A percentile compares a stretch with the other conserved stretches of the same genome.
phyloP scores from a whole-genome alignment of 1,284 basidiomycete genomes.

The Golubevia sp. region DNA sequence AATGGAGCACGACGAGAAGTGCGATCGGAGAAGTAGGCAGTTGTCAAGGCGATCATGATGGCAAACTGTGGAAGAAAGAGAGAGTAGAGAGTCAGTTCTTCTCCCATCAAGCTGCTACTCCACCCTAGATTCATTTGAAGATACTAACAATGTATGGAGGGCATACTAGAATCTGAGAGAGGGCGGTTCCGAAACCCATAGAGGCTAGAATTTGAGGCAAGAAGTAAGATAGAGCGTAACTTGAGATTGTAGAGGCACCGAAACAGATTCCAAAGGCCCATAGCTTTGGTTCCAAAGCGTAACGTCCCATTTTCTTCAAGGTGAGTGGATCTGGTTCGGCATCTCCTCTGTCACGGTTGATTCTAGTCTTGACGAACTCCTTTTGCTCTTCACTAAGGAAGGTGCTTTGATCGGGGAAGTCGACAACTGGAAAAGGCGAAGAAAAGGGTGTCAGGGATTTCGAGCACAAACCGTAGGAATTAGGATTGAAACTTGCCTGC shows the following conservation, averaged over 20 bases:
- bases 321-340: slow-evolving; percentile 62
- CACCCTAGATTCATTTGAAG: no score
- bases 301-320: slow-evolving; percentile 50
- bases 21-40: slow-evolving; percentile 62
- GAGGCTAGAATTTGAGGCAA: slow-evolving; percentile 62
- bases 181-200: slow-evolving; percentile 59
- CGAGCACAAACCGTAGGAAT: not conserved
- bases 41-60: slow-evolving; percentile 55
- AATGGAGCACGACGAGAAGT: slow-evolving; percentile 56
- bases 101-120: no score
- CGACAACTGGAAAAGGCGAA: slow-evolving; percentile 36
- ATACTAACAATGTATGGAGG: slow-evolving; percentile 62
- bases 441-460: not conserved
- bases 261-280: slow-evolving; percentile 64
- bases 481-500: slow-evolving; percentile 1
- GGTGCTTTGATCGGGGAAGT: slow-evolving; percentile 65
- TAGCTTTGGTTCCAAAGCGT: slow-evolving; percentile 62
- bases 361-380: slow-evolving; percentile 61
- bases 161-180: slow-evolving; percentile 60
- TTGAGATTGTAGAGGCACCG: slow-evolving; percentile 19
- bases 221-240: slow-evolving; percentile 58
- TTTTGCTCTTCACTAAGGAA: slow-evolving; percentile 63
- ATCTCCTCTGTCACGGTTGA: slow-evolving; percentile 64
- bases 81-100: not conserved
- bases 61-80: slow-evolving; percentile 10